Evolutionary conservation across 78 protist genomes (phyloP).

Genomic region (Speleostelium caveatum): DNA sequence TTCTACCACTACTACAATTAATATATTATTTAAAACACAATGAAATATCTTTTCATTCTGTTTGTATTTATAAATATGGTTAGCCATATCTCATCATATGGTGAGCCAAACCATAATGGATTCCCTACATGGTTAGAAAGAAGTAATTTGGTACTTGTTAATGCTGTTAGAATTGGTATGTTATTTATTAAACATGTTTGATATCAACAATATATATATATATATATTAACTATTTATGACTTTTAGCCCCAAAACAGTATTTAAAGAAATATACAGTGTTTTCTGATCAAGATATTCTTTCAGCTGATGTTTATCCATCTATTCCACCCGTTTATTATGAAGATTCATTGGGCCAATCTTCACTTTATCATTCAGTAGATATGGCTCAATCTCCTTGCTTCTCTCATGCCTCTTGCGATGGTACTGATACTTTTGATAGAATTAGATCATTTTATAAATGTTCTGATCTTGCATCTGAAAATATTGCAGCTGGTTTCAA

Average conservation of each 20-base stretch:
- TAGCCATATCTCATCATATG: background rate
- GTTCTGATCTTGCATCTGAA: slow-evolving; percentile 29
- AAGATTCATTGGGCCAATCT: slow-evolving; percentile 9
- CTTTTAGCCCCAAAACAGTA: slow-evolving; percentile 41
- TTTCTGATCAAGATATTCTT: slow-evolving; percentile 10
- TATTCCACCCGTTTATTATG: slow-evolving; percentile 35
- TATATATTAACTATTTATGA: background rate
- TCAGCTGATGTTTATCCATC: slow-evolving; percentile 13
- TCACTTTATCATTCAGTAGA: slow-evolving; percentile 10
- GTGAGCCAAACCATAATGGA: slow-evolving; percentile 44
- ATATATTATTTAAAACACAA: too few relatives aligned
- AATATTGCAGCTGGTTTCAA: slow-evolving; percentile 58
- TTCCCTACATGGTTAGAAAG: slow-evolving; percentile 41
- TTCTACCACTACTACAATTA: too few relatives aligned
- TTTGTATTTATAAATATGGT: background rate
- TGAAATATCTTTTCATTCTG: background rate
- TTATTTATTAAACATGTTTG: too few relatives aligned
- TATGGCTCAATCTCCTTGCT: slow-evolving; percentile 30
- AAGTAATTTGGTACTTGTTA: slow-evolving; percentile 37
- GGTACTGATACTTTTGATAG: slow-evolving; percentile 40
- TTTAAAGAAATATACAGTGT: slow-evolving; percentile 14
- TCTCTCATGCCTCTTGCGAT: slow-evolving; percentile 47
- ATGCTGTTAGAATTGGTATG: slow-evolving; percentile 66
- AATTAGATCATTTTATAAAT: slow-evolving; percentile 23
- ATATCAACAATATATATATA: background rate